Evolutionary conservation across 768 basidiomycete genomes (phyloP).

Genomic region (Suillus americanus): DNA sequence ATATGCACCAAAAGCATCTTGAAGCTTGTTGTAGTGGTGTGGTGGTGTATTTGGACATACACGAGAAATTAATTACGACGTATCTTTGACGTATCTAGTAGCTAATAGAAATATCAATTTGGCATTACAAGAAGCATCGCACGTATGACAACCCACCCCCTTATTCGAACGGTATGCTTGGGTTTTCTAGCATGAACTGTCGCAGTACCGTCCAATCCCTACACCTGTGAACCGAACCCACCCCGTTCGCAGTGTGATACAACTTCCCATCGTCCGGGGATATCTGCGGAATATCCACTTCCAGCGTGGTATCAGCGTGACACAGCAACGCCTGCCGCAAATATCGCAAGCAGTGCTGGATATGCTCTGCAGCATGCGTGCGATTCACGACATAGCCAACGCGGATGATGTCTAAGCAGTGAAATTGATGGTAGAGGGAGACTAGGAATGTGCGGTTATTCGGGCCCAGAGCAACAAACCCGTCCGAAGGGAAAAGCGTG

Average conservation of each 20-base stretch:
- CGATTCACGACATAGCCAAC: slow-evolving; percentile 25
- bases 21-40: not conserved
- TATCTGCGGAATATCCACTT: slow-evolving; percentile 30
- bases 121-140: not conserved
- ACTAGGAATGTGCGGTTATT: slow-evolving; percentile 33
- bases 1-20: not conserved
- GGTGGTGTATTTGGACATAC: not conserved
- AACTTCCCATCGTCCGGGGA: slow-evolving; percentile 18
- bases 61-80: not conserved
- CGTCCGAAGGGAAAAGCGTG: slow-evolving; percentile 31
- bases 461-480: slow-evolving; percentile 35
- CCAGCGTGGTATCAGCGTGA: slow-evolving; percentile 38
- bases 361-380: slow-evolving; percentile 28
- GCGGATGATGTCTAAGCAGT: slow-evolving; percentile 43
- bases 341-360: slow-evolving; percentile 40
- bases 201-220: slow-evolving; percentile 35
- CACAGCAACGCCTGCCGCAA: slow-evolving; percentile 39
- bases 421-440: slow-evolving; percentile 49
- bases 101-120: not conserved
- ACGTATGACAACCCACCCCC: not conserved
- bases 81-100: slow-evolving; percentile 1
- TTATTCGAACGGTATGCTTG: slow-evolving; percentile 23
- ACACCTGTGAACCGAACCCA: slow-evolving; percentile 32
- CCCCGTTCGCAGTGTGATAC: slow-evolving; percentile 29
- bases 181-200: slow-evolving; percentile 27